These are phyloP conservation scores for Lachancea sp. DNA, from an alignment of 805 yeast genomes.

Conservation along the genomic window DNA sequence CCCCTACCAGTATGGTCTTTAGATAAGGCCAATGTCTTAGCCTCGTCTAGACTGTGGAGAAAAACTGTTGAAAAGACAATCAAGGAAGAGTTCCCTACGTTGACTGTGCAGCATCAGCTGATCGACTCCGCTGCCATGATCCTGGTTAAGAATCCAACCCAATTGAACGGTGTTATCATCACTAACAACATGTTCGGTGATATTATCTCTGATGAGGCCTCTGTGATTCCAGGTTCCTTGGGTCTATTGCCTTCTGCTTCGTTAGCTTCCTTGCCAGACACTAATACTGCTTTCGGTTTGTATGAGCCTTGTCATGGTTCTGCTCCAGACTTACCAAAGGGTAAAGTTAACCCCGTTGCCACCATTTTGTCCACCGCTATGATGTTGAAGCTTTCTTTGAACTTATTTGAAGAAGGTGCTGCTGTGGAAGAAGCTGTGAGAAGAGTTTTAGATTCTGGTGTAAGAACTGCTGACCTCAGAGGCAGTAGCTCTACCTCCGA, in stretches of 20 bases:
- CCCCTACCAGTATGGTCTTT: conserved; percentile 94
- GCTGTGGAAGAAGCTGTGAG: conserved; percentile 86
- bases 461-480: conserved; percentile 87
- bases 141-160: conserved; percentile 82
- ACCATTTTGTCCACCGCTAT: conserved; percentile 93
- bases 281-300: conserved; percentile 88
- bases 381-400: conserved; percentile 91
- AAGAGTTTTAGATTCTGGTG: conserved; percentile 69
- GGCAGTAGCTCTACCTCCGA: conserved; percentile 80
- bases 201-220: conserved; percentile 95
- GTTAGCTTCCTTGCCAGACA: conserved; percentile 92
- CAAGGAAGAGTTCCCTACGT: conserved; percentile 81
- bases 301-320: conserved; percentile 99
- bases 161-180: conserved; percentile 84
- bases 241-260: conserved; percentile 95
- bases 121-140: conserved; percentile 99
- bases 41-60: conserved; percentile 95
- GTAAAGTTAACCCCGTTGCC: conserved; percentile 92
- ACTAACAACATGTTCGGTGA: conserved; percentile 98
- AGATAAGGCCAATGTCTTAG: conserved; percentile 96
- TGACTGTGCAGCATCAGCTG: conserved; percentile 84
- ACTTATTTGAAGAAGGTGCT: conserved; percentile 75
- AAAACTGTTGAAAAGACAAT: conserved; percentile 83
- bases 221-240: conserved; percentile 95
- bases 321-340: conserved; percentile 86